Evolutionary conservation across 768 basidiomycete species (phyloP).

Genomic region (Vararia minispora): DNA sequence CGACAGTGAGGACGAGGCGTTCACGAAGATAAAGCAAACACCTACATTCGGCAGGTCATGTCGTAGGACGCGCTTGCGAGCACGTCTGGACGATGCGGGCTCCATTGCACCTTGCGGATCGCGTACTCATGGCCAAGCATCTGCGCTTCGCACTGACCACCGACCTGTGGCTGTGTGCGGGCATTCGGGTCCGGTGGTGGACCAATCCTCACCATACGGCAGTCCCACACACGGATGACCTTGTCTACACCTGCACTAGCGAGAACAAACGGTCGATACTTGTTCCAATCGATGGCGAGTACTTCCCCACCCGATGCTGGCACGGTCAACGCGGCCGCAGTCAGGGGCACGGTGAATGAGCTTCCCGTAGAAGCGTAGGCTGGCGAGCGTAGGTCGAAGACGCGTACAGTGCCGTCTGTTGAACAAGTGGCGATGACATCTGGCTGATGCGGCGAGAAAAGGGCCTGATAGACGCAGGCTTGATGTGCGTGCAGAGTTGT

Average conservation of each 20-base stretch:
- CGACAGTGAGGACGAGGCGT: background rate
- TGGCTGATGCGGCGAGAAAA: constrained; percentile 89
- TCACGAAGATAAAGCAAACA: constrained; percentile 11
- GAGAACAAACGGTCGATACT: constrained; percentile 69
- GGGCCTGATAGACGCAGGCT: constrained; percentile 79
- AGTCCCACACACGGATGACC: constrained; percentile 71
- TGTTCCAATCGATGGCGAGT: constrained; percentile 85
- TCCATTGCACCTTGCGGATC: constrained; percentile 82
- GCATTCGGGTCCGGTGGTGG: constrained; percentile 24
- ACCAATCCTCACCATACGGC: constrained; percentile 64
- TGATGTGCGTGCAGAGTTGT: constrained; percentile 75
- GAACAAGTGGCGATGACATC: constrained; percentile 76
- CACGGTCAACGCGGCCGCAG: constrained; percentile 63
- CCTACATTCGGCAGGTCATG: constrained; percentile 90
- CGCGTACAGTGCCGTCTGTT: constrained; percentile 72
- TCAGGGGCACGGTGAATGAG: constrained; percentile 53
- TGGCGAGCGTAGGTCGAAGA: constrained; percentile 70
- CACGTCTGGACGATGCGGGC: constrained; percentile 63
- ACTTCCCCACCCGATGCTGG: constrained; percentile 74
- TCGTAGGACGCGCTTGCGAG: constrained; percentile 78
- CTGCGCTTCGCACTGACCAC: constrained; percentile 59
- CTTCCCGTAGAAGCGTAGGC: constrained; percentile 41
- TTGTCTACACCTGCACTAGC: constrained; percentile 79
- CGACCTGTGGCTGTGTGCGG: constrained; percentile 36
- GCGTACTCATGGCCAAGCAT: constrained; percentile 85